Base-by-base conservation (phyloP, 164 flowering plant species). In the Stephania yunnanensis region DNA sequence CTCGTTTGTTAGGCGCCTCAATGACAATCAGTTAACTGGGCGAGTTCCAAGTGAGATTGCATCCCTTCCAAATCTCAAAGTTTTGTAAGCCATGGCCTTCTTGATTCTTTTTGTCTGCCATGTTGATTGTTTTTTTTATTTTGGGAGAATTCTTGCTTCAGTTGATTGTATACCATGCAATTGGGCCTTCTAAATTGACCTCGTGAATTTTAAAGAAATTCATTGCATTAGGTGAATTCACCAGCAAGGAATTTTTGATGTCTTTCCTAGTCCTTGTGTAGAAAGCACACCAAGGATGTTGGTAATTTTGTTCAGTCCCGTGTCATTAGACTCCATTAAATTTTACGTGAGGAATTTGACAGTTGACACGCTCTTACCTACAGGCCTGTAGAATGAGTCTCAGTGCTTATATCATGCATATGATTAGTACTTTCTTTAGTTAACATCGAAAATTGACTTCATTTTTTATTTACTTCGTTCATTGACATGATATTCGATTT, bases 41-140 rank as follows among this genome's bases (percentile, higher is more conserved):
- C 87, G 75, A 77, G 88, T 94, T 65, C 97, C 98, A 68, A 86
- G 89, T 79, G 88, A 86, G 70, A 89, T 94, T 68, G 73, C 69
- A 67, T 71, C 77, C 64, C 73, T 89, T 76, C 76, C 88, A 15
- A 91, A 81, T 82, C 90, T 94, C 76, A 91, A 94, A 91, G 95
- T 94, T 81, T 86, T 94, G 98, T 94, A 90, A 90, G 98, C 88
- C 36, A 42, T 68, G 5, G 36, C 15, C 7, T 70, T 46, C 30
- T 69, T 65, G 73, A 1, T 78, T 25, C 42, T 30, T 31, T 69
- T 48, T 36, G 4, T 36, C 42, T 36, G 6, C 13, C 53, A 4
- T 36, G 42, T 36, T 36, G 42, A 36, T 36, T 36, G 2, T 36
- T 36, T 36, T 36, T 31, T 0, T 36, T 36, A 36, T 36, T 36